Evolutionary conservation across 306 rosid species (phyloP), one percentile per base, ranked within the genome.

Genomic region (Abrus pulchellus): DNA sequence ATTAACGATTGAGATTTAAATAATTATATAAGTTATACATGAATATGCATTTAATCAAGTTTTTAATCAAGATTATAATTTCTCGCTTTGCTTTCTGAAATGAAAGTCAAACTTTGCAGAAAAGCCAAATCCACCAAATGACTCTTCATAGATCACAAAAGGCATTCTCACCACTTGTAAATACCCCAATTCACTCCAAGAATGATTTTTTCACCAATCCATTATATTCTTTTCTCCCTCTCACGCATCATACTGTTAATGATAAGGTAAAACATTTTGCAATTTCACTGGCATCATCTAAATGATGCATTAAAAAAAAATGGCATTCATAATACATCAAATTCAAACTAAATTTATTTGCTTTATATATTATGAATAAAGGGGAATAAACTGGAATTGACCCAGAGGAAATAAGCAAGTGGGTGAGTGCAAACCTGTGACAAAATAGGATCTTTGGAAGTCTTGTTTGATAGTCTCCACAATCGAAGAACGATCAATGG

Each of bases 401-500:
- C 50, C 43, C 38, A 69, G 65, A 68, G 1, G 9, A 81, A 40
- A n/a, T 9, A 62, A 67, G 36, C 54, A 52, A 66, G 43, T 5
- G 67, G 13, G 80, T 53, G 0, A 9, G 59, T 33, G 2, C 28
- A 52, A 78, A 85, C 88, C 88, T 83, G 86, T 83, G 64, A 83
- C 86, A 83, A 83, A 83, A 55, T 83, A 83, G 5, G 86, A 83
- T 60, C 83, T 83, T 72, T 83, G 43, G 2, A 83, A 83, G 41
- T 83, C 86, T 72, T 72, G 80, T 72, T 83, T 83, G 64, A 83
- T 72, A 5, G 83, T 83, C 0, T 72, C 83, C 6, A 83, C 86
- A 83, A 83, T 28, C 2, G 86, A 61, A 9, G 82, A 85, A 34
- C 98, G 98, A 78, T 85, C 90, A 75, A 89, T 59, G 12, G 77